Conservation (phyloP, 441 rosid genomes). For the Pelargonium citronellum region DNA sequence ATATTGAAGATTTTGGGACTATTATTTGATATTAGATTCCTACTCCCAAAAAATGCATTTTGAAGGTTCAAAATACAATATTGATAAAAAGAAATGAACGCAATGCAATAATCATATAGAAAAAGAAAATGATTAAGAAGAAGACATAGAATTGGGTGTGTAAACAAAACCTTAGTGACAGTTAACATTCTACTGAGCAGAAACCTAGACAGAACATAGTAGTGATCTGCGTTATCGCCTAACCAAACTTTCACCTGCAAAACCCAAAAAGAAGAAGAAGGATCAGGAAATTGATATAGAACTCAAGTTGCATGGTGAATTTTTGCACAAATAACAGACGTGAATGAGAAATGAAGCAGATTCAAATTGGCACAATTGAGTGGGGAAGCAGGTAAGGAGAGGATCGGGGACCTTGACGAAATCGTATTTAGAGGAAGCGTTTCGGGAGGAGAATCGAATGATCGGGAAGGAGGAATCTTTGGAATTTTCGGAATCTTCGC, state of each 20-base stretch:
- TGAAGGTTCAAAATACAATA: background rate
- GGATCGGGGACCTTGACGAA: constrained; percentile 66
- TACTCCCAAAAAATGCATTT: background rate
- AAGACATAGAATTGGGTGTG: background rate
- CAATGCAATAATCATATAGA: background rate
- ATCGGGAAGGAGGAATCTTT: constrained; percentile 38
- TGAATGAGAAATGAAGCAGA: background rate
- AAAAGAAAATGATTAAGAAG: background rate
- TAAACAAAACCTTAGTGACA: constrained; percentile 68
- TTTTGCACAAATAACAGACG: background rate
- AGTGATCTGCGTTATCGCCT: constrained; percentile 93
- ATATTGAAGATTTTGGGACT: background rate
- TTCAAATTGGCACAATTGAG: background rate
- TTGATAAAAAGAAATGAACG: background rate
- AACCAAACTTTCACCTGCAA: constrained; percentile 92
- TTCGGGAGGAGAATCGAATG: constrained; percentile 62
- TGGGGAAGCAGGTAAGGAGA: background rate
- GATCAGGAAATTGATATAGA: background rate
- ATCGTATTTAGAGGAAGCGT: constrained; percentile 93
- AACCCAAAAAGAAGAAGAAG: background rate
- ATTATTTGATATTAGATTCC: too few species aligned
- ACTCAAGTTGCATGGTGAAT: constrained; percentile 6
- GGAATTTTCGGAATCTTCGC: constrained; percentile 27
- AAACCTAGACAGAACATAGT: constrained; percentile 90
- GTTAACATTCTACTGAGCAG: constrained; percentile 92